Percentiles rank a stretch among this genome's conserved stretches.
Conservation (phyloP, 2,329 filamentous ascomycete genomes). For the Aureobasidium uvarum region DNA sequence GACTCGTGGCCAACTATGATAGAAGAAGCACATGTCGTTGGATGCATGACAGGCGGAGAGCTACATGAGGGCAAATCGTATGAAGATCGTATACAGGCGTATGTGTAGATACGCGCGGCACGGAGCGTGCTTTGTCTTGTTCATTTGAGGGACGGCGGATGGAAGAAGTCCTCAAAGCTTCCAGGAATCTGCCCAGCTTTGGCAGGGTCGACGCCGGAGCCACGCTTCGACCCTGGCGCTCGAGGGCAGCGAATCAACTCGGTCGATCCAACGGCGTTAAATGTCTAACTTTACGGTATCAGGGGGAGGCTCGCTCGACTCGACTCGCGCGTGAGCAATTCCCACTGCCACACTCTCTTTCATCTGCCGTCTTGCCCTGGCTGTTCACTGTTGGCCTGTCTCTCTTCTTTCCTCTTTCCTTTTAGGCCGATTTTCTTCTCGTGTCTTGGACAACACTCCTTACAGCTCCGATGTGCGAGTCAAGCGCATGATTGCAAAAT, state of each 20-base stretch:
- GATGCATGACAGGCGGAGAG: not conserved
- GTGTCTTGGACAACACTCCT: not conserved
- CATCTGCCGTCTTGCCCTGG: not conserved
- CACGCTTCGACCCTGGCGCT: not conserved
- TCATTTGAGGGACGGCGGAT: not conserved
- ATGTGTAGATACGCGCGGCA: slow-evolving; percentile 1
- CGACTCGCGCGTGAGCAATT: slow-evolving; percentile 19
- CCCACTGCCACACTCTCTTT: slow-evolving; percentile 8
- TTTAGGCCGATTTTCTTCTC: not conserved
- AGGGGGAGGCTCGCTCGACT: slow-evolving; percentile 21
- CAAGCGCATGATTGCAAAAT: slow-evolving; percentile 17
- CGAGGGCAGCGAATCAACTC: slow-evolving; percentile 4
- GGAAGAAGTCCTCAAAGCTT: slow-evolving; percentile 14
- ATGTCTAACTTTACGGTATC: slow-evolving; percentile 19
- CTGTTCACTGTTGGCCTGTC: not conserved
- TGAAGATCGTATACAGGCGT: not conserved
- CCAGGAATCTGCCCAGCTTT: slow-evolving; percentile 1
- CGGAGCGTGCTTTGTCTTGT: not conserved
- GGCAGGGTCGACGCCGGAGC: not conserved
- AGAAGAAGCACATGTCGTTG: not conserved
- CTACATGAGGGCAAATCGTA: not conserved
- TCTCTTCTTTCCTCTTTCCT: slow-evolving; percentile 3
- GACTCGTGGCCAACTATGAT: not conserved
- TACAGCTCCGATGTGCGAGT: slow-evolving; percentile 1
- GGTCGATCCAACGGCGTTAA: slow-evolving; percentile 8